Evolutionary conservation across 1,284 basidiomycete genomes (phyloP), one percentile per base, ranked within the genome.

Genomic region (Entoloma clypeatum): DNA sequence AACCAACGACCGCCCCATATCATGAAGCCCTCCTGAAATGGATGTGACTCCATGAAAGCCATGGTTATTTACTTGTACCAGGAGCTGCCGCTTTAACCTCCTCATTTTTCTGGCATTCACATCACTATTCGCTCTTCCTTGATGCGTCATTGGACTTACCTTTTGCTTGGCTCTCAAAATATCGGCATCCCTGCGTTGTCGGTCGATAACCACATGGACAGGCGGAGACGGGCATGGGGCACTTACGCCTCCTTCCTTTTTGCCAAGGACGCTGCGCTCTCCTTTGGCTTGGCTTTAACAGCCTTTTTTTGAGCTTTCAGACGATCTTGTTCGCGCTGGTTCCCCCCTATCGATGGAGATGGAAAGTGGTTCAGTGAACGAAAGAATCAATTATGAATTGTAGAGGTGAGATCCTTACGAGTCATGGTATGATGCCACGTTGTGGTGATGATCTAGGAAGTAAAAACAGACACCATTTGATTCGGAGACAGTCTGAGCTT

Each of bases 171-270:
- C 78, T 44, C 81, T 73, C 42, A 88, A 59, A 37, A 74, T 73
- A 52, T 82, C 81, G 31, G 85, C 85, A 59, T 89, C 85, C 45
- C 85, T 89, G 52, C 47, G 50, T n/a, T n/a, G n/a, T n/a, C n/a
- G n/a, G n/a, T n/a, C n/a, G n/a, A n/a, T n/a, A n/a, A n/a, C n/a
- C n/a, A n/a, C n/a, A n/a, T n/a, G n/a, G n/a, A n/a, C n/a, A n/a
- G n/a, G n/a, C n/a, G n/a, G 38, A 39, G 41, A 42, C 24, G 32
- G 35, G 38, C n/a, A n/a, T n/a, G 41, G 25, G 9, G 26, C 45
- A 77, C 84, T 64, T 65, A 88, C 86, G 67, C 68, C 65, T 88
- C 86, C 62, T 81, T 82, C 52, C 85, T 75, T 62, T 83, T 81
- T 36, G 76, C 72, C 32, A 88, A 65, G 36, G 41, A 68, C 2